Conservation (phyloP, 371 early-diverging fungal species). For the Smittium mucronatum region DNA sequence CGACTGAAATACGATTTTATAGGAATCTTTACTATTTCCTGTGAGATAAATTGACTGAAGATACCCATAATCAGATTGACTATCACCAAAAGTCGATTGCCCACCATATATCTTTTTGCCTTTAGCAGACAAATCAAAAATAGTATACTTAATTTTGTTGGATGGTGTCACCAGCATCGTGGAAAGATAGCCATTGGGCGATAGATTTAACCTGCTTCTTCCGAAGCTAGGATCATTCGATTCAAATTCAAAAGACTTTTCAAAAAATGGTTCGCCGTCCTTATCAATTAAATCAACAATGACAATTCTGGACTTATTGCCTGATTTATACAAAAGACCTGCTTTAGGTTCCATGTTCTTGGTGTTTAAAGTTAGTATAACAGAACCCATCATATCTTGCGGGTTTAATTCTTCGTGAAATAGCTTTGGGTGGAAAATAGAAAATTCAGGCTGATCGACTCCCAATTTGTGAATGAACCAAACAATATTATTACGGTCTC, state of each 20-base stretch:
- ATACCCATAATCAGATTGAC: not conserved
- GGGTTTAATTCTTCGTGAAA: constrained; percentile 32
- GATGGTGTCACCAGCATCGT: not conserved
- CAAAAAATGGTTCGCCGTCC: constrained; percentile 19
- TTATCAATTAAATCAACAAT: constrained; percentile 22
- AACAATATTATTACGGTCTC: constrained; percentile 25
- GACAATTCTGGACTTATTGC: constrained; percentile 19
- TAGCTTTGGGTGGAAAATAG: constrained; percentile 28
- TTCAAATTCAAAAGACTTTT: constrained; percentile 24
- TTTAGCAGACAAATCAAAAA: not conserved
- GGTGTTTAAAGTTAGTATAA: constrained; percentile 16
- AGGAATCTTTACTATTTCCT: not conserved
- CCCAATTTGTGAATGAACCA: constrained; percentile 30
- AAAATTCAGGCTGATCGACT: constrained; percentile 19
- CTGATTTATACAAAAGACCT: constrained; percentile 19
- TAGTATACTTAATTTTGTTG: constrained; percentile 7
- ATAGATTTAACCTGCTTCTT: not conserved
- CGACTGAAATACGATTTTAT: not conserved
- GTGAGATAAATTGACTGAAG: not conserved
- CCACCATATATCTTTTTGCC: not conserved
- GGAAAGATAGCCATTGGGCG: not conserved
- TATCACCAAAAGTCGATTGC: not conserved
- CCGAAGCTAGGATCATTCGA: not conserved
- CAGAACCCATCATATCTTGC: constrained; percentile 27
- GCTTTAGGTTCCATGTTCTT: constrained; percentile 20